Evolutionary conservation across 73 alveolate genomes (phyloP).

Genomic region (Blepharisma japonicum): DNA sequence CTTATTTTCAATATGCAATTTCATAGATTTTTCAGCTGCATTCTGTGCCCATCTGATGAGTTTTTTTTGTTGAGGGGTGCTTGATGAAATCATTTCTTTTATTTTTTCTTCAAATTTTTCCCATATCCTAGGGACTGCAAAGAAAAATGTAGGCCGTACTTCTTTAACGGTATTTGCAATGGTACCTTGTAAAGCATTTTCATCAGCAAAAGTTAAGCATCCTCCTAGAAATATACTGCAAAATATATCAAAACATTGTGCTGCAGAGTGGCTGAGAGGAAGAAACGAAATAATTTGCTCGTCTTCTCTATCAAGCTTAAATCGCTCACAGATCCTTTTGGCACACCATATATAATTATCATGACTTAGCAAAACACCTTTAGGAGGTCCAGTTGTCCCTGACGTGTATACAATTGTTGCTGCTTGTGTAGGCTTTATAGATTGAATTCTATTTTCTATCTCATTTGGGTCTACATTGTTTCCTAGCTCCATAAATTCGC

Average conservation of each 20-base stretch:
- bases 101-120: constrained; percentile 82
- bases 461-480: not conserved
- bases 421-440: constrained; percentile 62
- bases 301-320: constrained; percentile 14
- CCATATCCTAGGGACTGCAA: constrained; percentile 89
- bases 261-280: constrained; percentile 83
- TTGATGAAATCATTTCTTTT: constrained; percentile 27
- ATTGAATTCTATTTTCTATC: not conserved
- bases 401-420: constrained; percentile 77
- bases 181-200: constrained; percentile 85
- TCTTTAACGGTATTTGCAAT: constrained; percentile 66
- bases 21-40: too few relatives aligned
- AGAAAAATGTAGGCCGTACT: constrained; percentile 80
- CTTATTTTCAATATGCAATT: not conserved
- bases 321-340: constrained; percentile 6
- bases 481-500: constrained; percentile 44
- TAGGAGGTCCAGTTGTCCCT: constrained; percentile 89
- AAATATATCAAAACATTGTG: constrained; percentile 59
- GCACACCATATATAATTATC: constrained; percentile 56
- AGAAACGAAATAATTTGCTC: constrained; percentile 73
- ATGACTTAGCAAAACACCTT: constrained; percentile 87
- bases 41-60: too few relatives aligned
- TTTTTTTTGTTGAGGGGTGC: too few relatives aligned
- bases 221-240: constrained; percentile 45
- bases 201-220: constrained; percentile 67